These are phyloP conservation scores for Populus alba DNA, from an alignment of 345 rosid species.

Conservation along the genomic window DNA sequence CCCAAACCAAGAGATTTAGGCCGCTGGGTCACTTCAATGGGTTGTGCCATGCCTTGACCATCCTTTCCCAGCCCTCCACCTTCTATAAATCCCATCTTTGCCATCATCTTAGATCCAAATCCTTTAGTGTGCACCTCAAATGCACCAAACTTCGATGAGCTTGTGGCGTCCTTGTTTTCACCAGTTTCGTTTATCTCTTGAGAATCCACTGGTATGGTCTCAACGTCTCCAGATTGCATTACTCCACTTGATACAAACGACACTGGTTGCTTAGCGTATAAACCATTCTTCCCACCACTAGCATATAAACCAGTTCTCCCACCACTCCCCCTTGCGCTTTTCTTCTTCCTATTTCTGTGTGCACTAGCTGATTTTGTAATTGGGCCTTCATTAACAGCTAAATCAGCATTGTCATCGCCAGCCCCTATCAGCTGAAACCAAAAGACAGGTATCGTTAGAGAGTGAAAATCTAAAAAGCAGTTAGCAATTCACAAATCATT, in stretches of 20 bases:
- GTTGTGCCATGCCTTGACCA: conserved; percentile 71
- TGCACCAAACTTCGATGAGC: conserved; percentile 49
- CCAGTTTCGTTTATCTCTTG: conserved; percentile 29
- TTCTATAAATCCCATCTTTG: conserved; percentile 79
- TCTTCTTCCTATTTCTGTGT: conserved; percentile 35
- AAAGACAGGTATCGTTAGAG: not conserved
- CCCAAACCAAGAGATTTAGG: conserved; percentile 82
- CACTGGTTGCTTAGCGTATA: conserved; percentile 67
- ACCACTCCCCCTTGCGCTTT: conserved; percentile 24
- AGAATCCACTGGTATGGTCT: conserved; percentile 24
- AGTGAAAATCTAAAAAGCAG: conserved; percentile 2
- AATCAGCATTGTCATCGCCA: conserved; percentile 56
- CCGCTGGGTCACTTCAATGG: conserved; percentile 71
- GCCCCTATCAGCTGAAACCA: conserved; percentile 69
- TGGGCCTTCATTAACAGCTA: conserved; percentile 44
- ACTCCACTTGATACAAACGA: conserved; percentile 74
- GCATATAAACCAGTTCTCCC: conserved; percentile 51
- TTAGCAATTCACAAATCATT: not conserved
- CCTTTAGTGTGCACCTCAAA: conserved; percentile 90
- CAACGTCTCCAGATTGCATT: conserved; percentile 50
- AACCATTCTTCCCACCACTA: conserved; percentile 37
- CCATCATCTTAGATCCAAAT: conserved; percentile 94
- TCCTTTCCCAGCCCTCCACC: conserved; percentile 88
- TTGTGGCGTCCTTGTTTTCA: conserved; percentile 30
- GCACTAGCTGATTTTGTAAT: conserved; percentile 34